phyloP scores from a whole-genome alignment of 805 yeast species.

The Pichia membranifaciens region DNA sequence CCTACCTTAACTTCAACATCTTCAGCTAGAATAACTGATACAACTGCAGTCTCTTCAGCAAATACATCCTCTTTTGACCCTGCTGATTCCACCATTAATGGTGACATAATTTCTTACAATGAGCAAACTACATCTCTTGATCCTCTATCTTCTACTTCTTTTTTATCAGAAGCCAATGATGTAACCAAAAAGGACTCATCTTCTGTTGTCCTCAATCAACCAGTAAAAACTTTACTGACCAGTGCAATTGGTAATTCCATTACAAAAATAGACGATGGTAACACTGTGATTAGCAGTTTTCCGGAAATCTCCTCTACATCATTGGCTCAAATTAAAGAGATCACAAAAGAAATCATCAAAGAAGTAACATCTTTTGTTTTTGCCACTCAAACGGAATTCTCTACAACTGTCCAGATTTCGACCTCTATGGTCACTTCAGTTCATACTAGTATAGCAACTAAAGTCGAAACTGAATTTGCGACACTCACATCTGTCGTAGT shows the following conservation, averaged over 20 bases:
- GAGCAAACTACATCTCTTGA: constrained; percentile 1
- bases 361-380: constrained; percentile 11
- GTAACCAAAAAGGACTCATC: background rate
- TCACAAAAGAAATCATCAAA: constrained; percentile 12
- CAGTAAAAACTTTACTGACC: too few relatives aligned
- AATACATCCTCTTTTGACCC: background rate
- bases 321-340: background rate
- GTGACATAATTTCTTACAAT: constrained; percentile 7
- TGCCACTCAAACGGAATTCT: constrained; percentile 11
- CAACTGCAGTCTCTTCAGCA: too few relatives aligned
- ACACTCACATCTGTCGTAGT: constrained; percentile 6
- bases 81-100: constrained; percentile 5
- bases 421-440: constrained; percentile 5
- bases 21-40: background rate
- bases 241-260: too few relatives aligned
- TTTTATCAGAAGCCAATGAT: background rate
- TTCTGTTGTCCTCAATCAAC: background rate
- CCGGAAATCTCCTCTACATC: background rate
- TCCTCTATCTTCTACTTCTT: background rate
- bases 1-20: background rate
- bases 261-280: too few relatives aligned
- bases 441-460: constrained; percentile 6
- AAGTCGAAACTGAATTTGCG: background rate
- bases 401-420: constrained; percentile 7
- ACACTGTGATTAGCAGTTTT: too few relatives aligned